Base-by-base conservation (phyloP, 2,329 filamentous ascomycete species). In the Triangularia verruculosa region DNA sequence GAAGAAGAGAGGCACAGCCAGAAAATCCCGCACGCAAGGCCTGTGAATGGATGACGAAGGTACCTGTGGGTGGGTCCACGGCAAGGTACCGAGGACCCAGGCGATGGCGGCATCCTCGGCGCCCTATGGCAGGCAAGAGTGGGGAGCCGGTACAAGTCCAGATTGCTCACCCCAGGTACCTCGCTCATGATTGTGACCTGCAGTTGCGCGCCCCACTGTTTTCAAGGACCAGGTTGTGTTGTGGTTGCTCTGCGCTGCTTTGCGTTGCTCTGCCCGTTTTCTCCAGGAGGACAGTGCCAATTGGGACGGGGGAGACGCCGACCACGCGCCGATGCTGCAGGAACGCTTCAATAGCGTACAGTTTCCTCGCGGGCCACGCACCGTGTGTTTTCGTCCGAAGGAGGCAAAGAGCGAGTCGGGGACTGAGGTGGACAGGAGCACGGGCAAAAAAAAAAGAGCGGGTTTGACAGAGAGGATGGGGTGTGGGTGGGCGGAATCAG, bases 121-220 rank as follows among this genome's bases (percentile, higher is more conserved):
- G 66, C 53, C 62, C 58, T 57, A 58, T 53, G 43, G 28, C 43
- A 34, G 61, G 59, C 59, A 17, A 51, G 24, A 47, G 63, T 69
- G 68, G 70, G 69, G 62, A 30, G 12, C 58, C 27, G 69, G 68
- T 74, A 75, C 74, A 62, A 69, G 64, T 57, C 57, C 58, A 63
- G 66, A 66, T 66, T 68, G 67, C 67, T 70, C 71, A 66, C 71
- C 69, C 66, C 68, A 73, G 64, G 73, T 72, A 70, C 65, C 71
- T 70, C 61, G 20, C 52, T 61, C 24, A 13, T 66, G 62, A 68
- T 69, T 70, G 70, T 66, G 68, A 71, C 69, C 69, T 69, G 64
- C 71, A 69, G 61, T 56, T 60, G 34, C 57, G 55, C 22, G 63
- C 27, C 59, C 67, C 68, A 62, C 68, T 62, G 57, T 56, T 54